phyloP scores from a whole-genome alignment of 2,329 filamentous ascomycete genomes.

The Colletotrichum eremochloae region DNA sequence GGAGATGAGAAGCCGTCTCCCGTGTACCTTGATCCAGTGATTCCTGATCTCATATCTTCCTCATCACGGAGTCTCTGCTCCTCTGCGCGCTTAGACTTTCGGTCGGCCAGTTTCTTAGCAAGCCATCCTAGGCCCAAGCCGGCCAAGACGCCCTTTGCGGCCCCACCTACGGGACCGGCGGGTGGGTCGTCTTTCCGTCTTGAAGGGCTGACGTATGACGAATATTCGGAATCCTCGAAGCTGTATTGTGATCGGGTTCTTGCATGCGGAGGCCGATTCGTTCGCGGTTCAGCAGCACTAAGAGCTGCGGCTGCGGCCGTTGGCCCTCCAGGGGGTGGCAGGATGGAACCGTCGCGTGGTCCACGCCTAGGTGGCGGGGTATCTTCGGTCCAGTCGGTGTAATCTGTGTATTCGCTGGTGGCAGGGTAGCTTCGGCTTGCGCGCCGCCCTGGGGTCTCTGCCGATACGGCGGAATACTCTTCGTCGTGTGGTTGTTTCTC shows the following conservation, averaged over 20 bases:
- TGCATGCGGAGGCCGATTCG: constrained; percentile 62
- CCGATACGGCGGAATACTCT: constrained; percentile 73
- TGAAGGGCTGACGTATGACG: constrained; percentile 74
- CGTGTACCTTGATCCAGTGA: constrained; percentile 74
- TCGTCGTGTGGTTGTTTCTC: constrained; percentile 65
- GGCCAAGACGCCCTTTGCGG: constrained; percentile 70
- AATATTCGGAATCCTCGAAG: constrained; percentile 68
- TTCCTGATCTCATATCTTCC: constrained; percentile 71
- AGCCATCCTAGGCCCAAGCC: constrained; percentile 78
- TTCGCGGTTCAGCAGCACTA: constrained; percentile 60
- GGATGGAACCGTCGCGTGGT: constrained; percentile 55
- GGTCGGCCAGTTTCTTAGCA: constrained; percentile 73
- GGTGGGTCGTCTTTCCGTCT: constrained; percentile 63
- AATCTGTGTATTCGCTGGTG: constrained; percentile 67
- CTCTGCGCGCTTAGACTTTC: constrained; percentile 62
- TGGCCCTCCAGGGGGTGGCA: constrained; percentile 63
- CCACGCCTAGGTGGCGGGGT: constrained; percentile 35
- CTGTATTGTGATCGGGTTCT: constrained; percentile 60
- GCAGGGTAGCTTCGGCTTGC: constrained; percentile 56
- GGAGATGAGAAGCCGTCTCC: constrained; percentile 74
- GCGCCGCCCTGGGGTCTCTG: constrained; percentile 69
- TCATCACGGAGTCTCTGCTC: constrained; percentile 60
- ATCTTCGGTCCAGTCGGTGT: constrained; percentile 54
- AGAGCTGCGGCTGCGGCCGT: constrained; percentile 59
- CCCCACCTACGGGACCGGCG: constrained; percentile 57